Conservation (phyloP, 768 basidiomycete genomes). For the Erythrobasidium yunnanense region DNA sequence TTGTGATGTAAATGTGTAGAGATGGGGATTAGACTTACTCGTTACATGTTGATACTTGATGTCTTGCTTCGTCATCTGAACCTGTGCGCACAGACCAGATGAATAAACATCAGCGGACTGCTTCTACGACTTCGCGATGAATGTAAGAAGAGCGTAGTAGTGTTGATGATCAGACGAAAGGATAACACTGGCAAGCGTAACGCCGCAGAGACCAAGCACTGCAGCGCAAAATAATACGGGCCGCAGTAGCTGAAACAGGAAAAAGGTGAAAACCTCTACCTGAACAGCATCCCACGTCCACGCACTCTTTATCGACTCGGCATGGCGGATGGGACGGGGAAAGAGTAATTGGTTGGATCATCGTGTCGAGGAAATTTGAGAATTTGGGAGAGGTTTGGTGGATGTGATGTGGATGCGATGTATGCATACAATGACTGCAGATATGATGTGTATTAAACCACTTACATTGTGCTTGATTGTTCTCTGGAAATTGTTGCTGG, state of each 20-base stretch:
- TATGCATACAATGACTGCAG: background rate
- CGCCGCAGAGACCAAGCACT: background rate
- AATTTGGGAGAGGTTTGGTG: background rate
- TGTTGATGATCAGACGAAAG: conserved; percentile 23
- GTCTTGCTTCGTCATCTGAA: too few relatives aligned
- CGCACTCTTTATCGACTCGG: conserved; percentile 27
- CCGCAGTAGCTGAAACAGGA: background rate
- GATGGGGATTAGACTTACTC: too few relatives aligned
- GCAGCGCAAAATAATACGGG: conserved; percentile 5
- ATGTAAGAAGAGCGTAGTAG: background rate
- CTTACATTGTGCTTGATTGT: background rate
- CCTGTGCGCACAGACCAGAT: too few relatives aligned
- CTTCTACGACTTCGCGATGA: too few relatives aligned
- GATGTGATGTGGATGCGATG: background rate
- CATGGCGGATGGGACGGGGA: conserved; percentile 28
- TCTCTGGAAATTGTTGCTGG: background rate
- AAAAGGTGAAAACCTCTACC: background rate
- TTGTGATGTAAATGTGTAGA: background rate
- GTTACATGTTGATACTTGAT: too few relatives aligned
- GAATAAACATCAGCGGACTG: too few relatives aligned
- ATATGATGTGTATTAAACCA: background rate
- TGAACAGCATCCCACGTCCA: background rate
- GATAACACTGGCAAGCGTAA: conserved; percentile 27
- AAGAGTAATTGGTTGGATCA: conserved; percentile 28
- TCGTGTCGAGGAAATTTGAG: conserved; percentile 15